A percentile compares a stretch with the other conserved stretches of the same genome.
Conservation (phyloP, 495 filamentous ascomycete species). For the Xylaria palmicola region DNA sequence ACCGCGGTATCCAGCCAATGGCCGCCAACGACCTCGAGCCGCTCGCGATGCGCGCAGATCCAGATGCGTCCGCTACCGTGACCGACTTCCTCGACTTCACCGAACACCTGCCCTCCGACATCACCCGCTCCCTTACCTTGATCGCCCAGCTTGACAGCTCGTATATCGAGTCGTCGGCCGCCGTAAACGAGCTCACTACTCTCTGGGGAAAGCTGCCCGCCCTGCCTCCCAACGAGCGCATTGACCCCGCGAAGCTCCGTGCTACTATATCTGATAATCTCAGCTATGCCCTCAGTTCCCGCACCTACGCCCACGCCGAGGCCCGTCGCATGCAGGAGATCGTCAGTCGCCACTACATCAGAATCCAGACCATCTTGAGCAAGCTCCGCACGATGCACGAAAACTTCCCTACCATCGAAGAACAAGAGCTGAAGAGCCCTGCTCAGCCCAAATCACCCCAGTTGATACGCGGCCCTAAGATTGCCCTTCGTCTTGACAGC, state of each 20-base stretch:
- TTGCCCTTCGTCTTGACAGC: constrained; percentile 63
- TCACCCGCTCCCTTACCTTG: constrained; percentile 84
- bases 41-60: constrained; percentile 59
- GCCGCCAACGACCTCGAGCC: constrained; percentile 32
- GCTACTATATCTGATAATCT: constrained; percentile 72
- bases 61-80: constrained; percentile 90
- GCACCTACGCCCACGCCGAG: constrained; percentile 78
- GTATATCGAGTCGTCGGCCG: constrained; percentile 62
- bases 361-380: constrained; percentile 70
- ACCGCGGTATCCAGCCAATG: constrained; percentile 32
- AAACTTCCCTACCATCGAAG: constrained; percentile 47
- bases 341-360: constrained; percentile 73
- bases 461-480: constrained; percentile 58
- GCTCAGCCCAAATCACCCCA: constrained; percentile 53
- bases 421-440: constrained; percentile 57
- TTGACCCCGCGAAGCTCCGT: constrained; percentile 57
- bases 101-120: constrained; percentile 92
- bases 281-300: constrained; percentile 69
- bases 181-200: constrained; percentile 70
- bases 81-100: constrained; percentile 96
- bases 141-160: constrained; percentile 78
- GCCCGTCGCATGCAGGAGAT: constrained; percentile 75
- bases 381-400: constrained; percentile 77
- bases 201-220: constrained; percentile 70
- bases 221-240: constrained; percentile 49